phyloP scores from a whole-genome alignment of 2,329 filamentous ascomycete species.

The Colletotrichum sidae region DNA sequence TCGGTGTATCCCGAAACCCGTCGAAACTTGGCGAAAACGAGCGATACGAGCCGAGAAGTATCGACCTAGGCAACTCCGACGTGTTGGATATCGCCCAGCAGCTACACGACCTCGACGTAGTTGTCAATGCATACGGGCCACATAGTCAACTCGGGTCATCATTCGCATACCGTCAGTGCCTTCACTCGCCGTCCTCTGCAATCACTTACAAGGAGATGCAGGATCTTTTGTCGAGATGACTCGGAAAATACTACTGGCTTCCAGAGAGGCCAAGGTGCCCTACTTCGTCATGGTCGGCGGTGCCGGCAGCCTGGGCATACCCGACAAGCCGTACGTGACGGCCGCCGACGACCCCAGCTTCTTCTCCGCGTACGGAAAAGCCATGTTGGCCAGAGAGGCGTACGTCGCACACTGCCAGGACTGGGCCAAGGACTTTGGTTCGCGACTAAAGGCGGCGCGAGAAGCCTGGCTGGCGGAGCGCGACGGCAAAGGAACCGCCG shows the following conservation, averaged over 20 bases:
- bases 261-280: slow-evolving; percentile 6
- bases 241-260: slow-evolving; percentile 14
- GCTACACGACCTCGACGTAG: slow-evolving; percentile 1
- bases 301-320: slow-evolving; percentile 12
- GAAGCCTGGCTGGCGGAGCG: slow-evolving; percentile 14
- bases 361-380: slow-evolving; percentile 12
- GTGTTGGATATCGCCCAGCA: slow-evolving; percentile 5
- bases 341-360: slow-evolving; percentile 18
- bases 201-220: accelerated
- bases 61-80: slow-evolving; percentile 12
- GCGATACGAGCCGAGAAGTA: slow-evolving; percentile 10
- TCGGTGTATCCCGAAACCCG: slow-evolving; percentile 12
- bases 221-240: slow-evolving; percentile 16
- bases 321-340: slow-evolving; percentile 8
- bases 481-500: neutral
- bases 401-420: slow-evolving; percentile 12
- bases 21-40: slow-evolving; percentile 6
- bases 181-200: neutral
- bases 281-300: slow-evolving; percentile 21
- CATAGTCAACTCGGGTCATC: slow-evolving; percentile 14
- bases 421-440: slow-evolving; percentile 6
- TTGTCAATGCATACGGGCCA: slow-evolving; percentile 17
- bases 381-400: slow-evolving; percentile 13
- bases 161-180: slow-evolving; percentile 15
- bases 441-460: neutral